Evolutionary conservation across 1,284 basidiomycete species (phyloP).

Genomic region (Austropuccinia psidii): DNA sequence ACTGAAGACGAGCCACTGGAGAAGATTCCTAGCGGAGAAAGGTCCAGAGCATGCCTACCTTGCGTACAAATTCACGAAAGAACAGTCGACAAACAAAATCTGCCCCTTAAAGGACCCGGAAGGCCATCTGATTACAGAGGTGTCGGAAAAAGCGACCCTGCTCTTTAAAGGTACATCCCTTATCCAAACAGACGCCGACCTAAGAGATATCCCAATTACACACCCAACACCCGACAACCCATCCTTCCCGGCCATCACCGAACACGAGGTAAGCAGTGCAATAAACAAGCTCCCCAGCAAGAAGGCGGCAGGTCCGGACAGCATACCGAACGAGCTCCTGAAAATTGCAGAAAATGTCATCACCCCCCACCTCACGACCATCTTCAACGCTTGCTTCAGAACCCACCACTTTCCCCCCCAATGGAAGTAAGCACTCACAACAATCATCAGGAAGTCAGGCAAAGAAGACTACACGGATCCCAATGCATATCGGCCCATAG

Average conservation of each 20-base stretch:
- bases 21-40: not conserved
- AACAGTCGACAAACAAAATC: not conserved
- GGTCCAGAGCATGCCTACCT: too few species aligned
- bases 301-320: not conserved
- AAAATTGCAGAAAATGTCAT: not conserved
- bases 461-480: conserved; percentile 6
- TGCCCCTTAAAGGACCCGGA: not conserved
- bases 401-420: not conserved
- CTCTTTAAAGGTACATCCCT: conserved; percentile 9
- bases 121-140: not conserved
- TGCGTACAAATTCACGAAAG: not conserved
- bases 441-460: conserved; percentile 1
- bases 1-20: not conserved
- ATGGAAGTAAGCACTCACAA: not conserved
- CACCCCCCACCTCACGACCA: not conserved
- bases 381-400: not conserved
- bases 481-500: not conserved
- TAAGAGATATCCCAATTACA: not conserved
- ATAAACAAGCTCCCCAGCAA: not conserved
- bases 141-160: not conserved
- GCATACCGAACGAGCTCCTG: not conserved
- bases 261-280: not conserved
- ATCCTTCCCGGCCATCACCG: too few species aligned
- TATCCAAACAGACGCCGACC: not conserved
- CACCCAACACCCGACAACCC: too few species aligned